A percentile compares a stretch with the other conserved stretches of the same genome.
Evolutionary conservation across 169 alveolate genomes (phyloP).

Genomic region (Plasmodium falciparum): DNA sequence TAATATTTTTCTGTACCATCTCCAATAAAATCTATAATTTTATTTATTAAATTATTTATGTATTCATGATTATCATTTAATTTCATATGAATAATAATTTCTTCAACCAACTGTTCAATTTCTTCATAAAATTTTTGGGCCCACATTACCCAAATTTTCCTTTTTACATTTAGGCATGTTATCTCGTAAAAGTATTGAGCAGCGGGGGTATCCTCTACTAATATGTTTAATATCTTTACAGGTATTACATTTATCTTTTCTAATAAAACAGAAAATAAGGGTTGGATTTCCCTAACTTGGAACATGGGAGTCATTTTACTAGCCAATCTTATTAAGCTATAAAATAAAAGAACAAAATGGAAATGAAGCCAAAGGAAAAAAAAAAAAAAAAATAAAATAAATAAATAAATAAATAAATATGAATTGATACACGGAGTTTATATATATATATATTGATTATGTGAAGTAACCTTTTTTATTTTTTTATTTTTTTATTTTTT

Average conservation of each 20-base stretch:
- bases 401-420: neutral
- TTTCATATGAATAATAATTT: constrained; percentile 64
- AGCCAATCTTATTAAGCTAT: constrained; percentile 75
- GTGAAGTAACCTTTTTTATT: neutral
- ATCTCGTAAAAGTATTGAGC: constrained; percentile 83
- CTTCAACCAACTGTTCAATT: constrained; percentile 58
- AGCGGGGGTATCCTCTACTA: constrained; percentile 83
- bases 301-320: constrained; percentile 85
- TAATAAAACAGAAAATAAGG: constrained; percentile 79
- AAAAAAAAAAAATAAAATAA: too few species aligned
- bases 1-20: constrained; percentile 35
- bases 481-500: too few species aligned
- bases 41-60: constrained; percentile 20
- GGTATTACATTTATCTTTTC: constrained; percentile 83
- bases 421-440: neutral
- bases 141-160: constrained; percentile 72
- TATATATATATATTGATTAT: neutral
- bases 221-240: constrained; percentile 70
- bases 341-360: neutral
- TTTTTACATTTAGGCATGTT: constrained; percentile 52
- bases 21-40: constrained; percentile 53
- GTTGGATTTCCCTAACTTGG: constrained; percentile 86
- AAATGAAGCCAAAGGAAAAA: neutral
- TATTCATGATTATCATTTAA: constrained; percentile 33
- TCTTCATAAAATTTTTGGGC: constrained; percentile 54